Evolutionary conservation across 2,329 filamentous ascomycete species (phyloP), one percentile per base, ranked within the genome.

Genomic region (Beauveria scarabaeidicola): DNA sequence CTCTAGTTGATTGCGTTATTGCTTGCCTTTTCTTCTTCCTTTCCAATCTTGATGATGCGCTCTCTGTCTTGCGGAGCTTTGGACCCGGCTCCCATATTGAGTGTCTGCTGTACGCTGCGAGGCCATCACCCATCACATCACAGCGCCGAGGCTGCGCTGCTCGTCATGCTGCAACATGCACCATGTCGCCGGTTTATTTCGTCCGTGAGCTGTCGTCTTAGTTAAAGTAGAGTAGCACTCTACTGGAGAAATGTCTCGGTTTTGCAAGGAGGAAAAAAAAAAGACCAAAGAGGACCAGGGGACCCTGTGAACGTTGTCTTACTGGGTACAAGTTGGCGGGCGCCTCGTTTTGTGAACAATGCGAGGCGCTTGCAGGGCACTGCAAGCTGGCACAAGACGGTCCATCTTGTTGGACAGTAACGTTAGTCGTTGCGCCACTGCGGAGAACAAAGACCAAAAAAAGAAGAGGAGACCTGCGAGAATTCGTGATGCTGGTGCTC

Each of bases 391-490:
- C 38, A 44, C 40, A 17, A 29, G 21, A 19, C 15, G 47, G 27
- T 17, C 27, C 47, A 51, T 52, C n/a, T 36, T 25, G 23, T 27
- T 55, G 52, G 52, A 46, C 52, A 36, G 32, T 32, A 36, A 36
- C 8, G 29, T 47, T 25, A 15, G 43, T 43, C 17, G 43, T n/a
- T 56, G 53, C 53, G 53, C 53, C 53, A 56, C 53, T 56, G 55
- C 38, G 60, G 50, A 61, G 56, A 57, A 58, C 29, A 40, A 56
- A 36, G 47, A 52, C 27, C 29, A 54, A 53, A 51, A 19, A 32
- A 13, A 50, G 50, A 53, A 43, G 44, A 48, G 51, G 10, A 43
- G 59, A 23, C 40, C 51, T 44, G 56, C 46, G 43, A 57, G 43
- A 56, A 56, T 47, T 44, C 23, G n/a, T 54, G 52, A 36, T 56